A percentile compares a stretch with the other conserved stretches of the same genome.
Conservation (phyloP, 345 rosid genomes). For the Psidium friedrichsthalianum region DNA sequence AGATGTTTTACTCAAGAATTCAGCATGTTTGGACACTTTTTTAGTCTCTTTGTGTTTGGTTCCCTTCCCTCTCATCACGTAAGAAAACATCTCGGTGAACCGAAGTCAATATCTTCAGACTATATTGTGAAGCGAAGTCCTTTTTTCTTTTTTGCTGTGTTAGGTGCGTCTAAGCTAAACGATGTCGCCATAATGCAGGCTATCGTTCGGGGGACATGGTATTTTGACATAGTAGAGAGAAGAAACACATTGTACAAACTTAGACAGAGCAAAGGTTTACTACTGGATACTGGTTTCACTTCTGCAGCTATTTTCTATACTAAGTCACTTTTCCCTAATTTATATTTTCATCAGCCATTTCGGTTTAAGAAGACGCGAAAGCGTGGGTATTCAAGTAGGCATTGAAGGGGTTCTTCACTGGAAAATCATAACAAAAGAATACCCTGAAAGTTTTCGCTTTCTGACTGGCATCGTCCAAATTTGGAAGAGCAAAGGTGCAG, state of each 20-base stretch:
- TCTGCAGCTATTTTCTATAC: not conserved
- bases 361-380: too few relatives aligned
- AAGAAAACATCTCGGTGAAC: too few relatives aligned
- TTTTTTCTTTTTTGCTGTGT: too few relatives aligned
- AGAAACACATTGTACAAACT: too few relatives aligned
- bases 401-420: not conserved
- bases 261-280: too few relatives aligned
- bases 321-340: not conserved
- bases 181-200: not conserved
- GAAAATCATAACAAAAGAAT: not conserved
- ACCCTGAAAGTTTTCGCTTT: not conserved
- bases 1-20: not conserved
- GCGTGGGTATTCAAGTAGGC: not conserved
- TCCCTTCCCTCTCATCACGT: not conserved
- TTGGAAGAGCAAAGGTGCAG: not conserved
- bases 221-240: too few relatives aligned
- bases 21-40: not conserved
- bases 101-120: too few relatives aligned
- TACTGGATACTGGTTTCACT: not conserved
- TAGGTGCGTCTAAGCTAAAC: too few relatives aligned
- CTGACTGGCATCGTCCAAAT: not conserved
- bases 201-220: not conserved
- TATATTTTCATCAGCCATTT: not conserved
- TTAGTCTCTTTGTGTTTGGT: not conserved
- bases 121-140: too few relatives aligned